These are phyloP conservation scores for Candida succiphila DNA, from an alignment of 805 yeast species.

Conservation along the genomic window DNA sequence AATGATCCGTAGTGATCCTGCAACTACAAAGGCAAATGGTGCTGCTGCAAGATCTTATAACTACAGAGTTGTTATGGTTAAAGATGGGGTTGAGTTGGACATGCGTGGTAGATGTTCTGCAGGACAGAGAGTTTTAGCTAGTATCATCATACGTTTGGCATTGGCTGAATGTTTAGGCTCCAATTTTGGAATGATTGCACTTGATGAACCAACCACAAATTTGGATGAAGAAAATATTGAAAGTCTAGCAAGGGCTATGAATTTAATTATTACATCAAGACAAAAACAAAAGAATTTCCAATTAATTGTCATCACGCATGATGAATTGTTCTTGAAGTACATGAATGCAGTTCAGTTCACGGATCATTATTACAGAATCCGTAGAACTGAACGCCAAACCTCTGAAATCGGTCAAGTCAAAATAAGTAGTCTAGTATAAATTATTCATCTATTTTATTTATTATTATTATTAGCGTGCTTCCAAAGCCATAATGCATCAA, in stretches of 20 bases:
- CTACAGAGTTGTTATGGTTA: slow-evolving; percentile 91
- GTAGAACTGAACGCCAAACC: slow-evolving; percentile 71
- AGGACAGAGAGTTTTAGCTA: slow-evolving; percentile 92
- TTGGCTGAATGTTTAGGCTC: slow-evolving; percentile 92
- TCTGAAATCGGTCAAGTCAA: slow-evolving; percentile 47
- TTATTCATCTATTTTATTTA: slow-evolving; percentile 3
- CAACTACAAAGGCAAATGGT: slow-evolving; percentile 27
- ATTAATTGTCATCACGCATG: slow-evolving; percentile 92
- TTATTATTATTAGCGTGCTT: slow-evolving; percentile 39
- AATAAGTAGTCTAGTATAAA: slow-evolving; percentile 13
- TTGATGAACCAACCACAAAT: slow-evolving; percentile 97
- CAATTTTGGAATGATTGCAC: slow-evolving; percentile 90
- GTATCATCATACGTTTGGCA: slow-evolving; percentile 83
- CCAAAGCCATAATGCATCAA: slow-evolving; percentile 91
- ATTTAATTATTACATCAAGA: slow-evolving; percentile 65
- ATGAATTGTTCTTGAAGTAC: slow-evolving; percentile 76
- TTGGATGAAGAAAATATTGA: slow-evolving; percentile 84
- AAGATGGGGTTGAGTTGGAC: slow-evolving; percentile 84
- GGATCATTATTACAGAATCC: slow-evolving; percentile 77
- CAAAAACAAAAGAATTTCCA: slow-evolving; percentile 81
- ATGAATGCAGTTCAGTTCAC: slow-evolving; percentile 82
- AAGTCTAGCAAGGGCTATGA: slow-evolving; percentile 73
- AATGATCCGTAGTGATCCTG: slow-evolving; percentile 72
- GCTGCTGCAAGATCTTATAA: slow-evolving; percentile 59
- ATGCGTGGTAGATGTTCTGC: slow-evolving; percentile 99